Conservation (phyloP, 306 rosid genomes). For the Vigna trinervia region DNA sequence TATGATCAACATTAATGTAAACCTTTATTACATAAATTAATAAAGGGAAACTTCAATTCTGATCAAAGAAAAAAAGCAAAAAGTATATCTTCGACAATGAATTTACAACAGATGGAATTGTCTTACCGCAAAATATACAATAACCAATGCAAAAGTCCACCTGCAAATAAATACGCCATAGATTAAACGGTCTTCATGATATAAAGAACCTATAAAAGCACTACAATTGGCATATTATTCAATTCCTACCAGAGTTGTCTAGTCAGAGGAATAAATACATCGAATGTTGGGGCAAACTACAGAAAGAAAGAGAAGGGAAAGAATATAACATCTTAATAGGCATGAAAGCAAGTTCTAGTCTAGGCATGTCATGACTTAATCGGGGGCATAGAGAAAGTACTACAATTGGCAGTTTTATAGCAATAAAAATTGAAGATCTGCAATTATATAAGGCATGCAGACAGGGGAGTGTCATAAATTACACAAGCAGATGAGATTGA, state of each 20-base stretch:
- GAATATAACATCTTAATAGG: background rate
- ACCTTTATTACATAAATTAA: background rate
- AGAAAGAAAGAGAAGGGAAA: background rate
- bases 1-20: background rate
- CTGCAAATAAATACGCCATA: constrained; percentile 53
- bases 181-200: constrained; percentile 15
- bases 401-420: background rate
- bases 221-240: background rate
- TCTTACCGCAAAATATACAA: constrained; percentile 75
- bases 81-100: background rate
- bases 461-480: no score
- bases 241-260: background rate
- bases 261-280: background rate
- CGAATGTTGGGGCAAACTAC: background rate
- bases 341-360: background rate
- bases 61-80: background rate
- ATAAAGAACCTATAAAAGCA: background rate
- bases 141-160: constrained; percentile 83
- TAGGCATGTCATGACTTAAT: background rate
- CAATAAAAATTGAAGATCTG: background rate
- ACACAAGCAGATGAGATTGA: no score
- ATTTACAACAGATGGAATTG: constrained; percentile 15
- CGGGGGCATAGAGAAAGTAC: no score
- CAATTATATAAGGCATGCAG: no score
- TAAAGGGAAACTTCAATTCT: background rate